A percentile compares a stretch with the other conserved stretches of the same genome.
These are phyloP conservation scores for Hordeum marinum DNA, from an alignment of 176 grass and related monocot genomes.

Conservation along the genomic window DNA sequence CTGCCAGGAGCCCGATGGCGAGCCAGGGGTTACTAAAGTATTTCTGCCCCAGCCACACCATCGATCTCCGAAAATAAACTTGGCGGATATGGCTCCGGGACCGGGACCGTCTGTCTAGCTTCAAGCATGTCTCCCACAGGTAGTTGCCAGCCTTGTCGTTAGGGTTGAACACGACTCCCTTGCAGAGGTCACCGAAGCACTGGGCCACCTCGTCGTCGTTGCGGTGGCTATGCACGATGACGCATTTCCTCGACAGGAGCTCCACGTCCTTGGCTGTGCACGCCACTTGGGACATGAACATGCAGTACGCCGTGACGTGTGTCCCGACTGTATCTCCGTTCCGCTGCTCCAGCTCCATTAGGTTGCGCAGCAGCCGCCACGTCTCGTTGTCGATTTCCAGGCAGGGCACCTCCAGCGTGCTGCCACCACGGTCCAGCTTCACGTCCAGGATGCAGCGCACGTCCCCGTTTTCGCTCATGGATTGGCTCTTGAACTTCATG, in stretches of 20 bases:
- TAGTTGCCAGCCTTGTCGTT: background rate
- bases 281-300: constrained; percentile 24
- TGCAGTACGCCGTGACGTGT: constrained; percentile 22
- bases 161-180: background rate
- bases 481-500: background rate
- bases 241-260: background rate
- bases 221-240: background rate
- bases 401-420: background rate
- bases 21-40: constrained; percentile 25
- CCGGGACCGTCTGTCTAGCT: background rate
- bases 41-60: background rate
- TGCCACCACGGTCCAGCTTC: background rate
- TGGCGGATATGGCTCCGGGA: no score
- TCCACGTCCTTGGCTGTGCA: background rate
- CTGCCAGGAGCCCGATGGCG: background rate
- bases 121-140: background rate
- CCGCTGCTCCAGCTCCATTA: constrained; percentile 21
- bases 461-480: accelerated
- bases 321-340: background rate
- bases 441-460: constrained; percentile 8
- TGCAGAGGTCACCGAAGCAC: constrained; percentile 17
- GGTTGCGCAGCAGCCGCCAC: constrained; percentile 11
- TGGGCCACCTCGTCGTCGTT: background rate
- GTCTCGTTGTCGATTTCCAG: constrained; percentile 10
- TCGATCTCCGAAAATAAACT: background rate